phyloP scores from a whole-genome alignment of 371 early-diverging fungal genomes.

The Zancudomyces culisetae region DNA sequence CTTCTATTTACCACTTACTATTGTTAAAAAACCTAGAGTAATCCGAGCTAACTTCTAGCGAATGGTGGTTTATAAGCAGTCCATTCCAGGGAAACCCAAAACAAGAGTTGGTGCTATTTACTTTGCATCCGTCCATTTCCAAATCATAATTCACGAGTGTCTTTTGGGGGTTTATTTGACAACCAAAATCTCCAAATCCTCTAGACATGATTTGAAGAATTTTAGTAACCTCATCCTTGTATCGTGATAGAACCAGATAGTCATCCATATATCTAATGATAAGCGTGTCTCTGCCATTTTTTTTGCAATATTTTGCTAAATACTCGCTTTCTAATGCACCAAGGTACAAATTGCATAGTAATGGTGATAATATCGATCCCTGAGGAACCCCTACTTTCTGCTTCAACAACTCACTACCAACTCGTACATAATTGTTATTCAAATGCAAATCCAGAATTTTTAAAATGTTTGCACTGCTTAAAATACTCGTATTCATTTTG shows the following conservation, averaged over 20 bases:
- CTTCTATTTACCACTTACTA: constrained; percentile 4
- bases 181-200: constrained; percentile 38
- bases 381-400: constrained; percentile 71
- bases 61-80: constrained; percentile 35
- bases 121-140: constrained; percentile 12
- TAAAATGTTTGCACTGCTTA: constrained; percentile 18
- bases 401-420: constrained; percentile 31
- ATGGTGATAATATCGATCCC: constrained; percentile 63
- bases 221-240: constrained; percentile 19
- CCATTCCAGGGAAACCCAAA: constrained; percentile 66
- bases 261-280: constrained; percentile 65
- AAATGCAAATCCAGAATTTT: constrained; percentile 37
- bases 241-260: constrained; percentile 46
- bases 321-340: constrained; percentile 57
- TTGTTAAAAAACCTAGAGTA: constrained; percentile 22
- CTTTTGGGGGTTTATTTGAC: constrained; percentile 33
- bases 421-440: constrained; percentile 33
- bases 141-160: constrained; percentile 43
- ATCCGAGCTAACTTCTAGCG: constrained; percentile 42
- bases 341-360: constrained; percentile 70
- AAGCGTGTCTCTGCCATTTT: constrained; percentile 14
- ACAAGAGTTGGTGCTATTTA: not conserved
- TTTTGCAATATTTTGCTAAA: too few relatives aligned
- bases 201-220: constrained; percentile 32
- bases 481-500: not conserved